Conservation (phyloP, 1,139 yeast genomes). For the Geotrichum aggregatum region DNA sequence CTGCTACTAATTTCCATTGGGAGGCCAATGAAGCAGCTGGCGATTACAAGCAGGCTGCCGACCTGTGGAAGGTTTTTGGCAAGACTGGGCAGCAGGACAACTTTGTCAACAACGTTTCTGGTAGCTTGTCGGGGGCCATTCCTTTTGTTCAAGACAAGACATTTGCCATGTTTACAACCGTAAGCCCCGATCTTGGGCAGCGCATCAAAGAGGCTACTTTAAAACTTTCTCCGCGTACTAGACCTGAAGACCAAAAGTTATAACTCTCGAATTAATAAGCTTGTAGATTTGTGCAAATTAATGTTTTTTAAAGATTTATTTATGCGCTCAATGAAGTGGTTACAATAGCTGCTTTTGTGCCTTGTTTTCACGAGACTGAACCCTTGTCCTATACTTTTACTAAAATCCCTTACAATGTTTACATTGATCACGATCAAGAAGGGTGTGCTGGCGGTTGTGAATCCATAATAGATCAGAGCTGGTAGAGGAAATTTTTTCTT, state of each 20-base stretch:
- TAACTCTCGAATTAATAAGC: background rate
- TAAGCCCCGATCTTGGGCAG: constrained; percentile 60
- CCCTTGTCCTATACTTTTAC: no score
- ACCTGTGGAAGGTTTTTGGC: constrained; percentile 68
- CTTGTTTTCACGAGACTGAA: no score
- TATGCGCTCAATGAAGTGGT: no score
- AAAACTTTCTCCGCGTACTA: constrained; percentile 49
- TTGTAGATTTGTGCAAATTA: background rate
- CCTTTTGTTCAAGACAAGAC: constrained; percentile 77
- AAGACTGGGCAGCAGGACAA: constrained; percentile 65
- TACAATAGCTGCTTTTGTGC: no score
- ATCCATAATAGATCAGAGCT: no score
- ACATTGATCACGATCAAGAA: no score
- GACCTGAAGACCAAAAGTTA: background rate
- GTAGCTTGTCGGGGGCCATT: constrained; percentile 65
- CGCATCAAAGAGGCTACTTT: constrained; percentile 61
- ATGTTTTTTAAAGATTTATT: no score
- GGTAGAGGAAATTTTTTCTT: no score
- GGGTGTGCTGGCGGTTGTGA: no score
- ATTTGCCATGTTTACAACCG: constrained; percentile 70
- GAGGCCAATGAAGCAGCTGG: constrained; percentile 50
- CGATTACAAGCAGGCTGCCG: constrained; percentile 68
- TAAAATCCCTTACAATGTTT: no score
- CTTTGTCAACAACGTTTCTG: constrained; percentile 79
- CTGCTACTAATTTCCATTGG: constrained; percentile 90